A percentile compares a stretch with the other conserved stretches of the same genome.
Conservation (phyloP, 176 grass and related monocot species). For the Tillandsia fasciculata region DNA sequence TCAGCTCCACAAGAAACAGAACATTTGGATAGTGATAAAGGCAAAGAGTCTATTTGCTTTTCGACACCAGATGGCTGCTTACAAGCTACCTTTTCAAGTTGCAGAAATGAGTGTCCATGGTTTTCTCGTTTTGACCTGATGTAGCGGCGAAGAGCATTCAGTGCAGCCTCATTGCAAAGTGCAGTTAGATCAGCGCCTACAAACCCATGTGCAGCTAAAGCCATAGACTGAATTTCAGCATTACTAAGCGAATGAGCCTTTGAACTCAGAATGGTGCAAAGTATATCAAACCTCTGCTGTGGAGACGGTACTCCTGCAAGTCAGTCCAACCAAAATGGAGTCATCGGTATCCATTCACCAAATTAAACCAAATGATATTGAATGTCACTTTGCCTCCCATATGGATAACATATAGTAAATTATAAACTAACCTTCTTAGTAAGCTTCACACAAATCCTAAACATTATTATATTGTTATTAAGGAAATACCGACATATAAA, state of each 20-base stretch:
- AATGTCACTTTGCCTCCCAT: too few relatives aligned
- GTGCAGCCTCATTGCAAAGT: conserved; percentile 74
- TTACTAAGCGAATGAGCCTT: conserved; percentile 46
- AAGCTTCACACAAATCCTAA: too few relatives aligned
- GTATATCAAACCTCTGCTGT: conserved; percentile 75
- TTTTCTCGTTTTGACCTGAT: conserved; percentile 32
- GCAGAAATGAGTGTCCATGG: conserved; percentile 9
- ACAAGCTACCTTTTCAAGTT: conserved; percentile 14
- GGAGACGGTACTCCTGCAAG: conserved; percentile 81
- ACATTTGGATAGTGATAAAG: conserved; percentile 50
- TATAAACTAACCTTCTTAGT: too few relatives aligned
- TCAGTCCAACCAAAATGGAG: conserved; percentile 3
- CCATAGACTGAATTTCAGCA: conserved; percentile 40
- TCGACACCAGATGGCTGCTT: conserved; percentile 1
- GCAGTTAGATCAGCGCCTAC: conserved; percentile 95
- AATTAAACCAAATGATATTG: background rate
- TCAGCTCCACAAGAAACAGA: conserved; percentile 21
- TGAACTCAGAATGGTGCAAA: conserved; percentile 40
- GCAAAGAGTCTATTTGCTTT: conserved; percentile 35
- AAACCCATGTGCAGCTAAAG: conserved; percentile 70
- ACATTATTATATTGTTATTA: too few relatives aligned
- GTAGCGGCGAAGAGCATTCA: conserved; percentile 51
- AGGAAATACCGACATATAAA: too few relatives aligned
- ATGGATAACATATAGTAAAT: too few relatives aligned
- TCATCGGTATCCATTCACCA: conserved; percentile 7